Evolutionary conservation across 75 land plant species (phyloP).

Genomic region (Isoetes taiwanensis): DNA sequence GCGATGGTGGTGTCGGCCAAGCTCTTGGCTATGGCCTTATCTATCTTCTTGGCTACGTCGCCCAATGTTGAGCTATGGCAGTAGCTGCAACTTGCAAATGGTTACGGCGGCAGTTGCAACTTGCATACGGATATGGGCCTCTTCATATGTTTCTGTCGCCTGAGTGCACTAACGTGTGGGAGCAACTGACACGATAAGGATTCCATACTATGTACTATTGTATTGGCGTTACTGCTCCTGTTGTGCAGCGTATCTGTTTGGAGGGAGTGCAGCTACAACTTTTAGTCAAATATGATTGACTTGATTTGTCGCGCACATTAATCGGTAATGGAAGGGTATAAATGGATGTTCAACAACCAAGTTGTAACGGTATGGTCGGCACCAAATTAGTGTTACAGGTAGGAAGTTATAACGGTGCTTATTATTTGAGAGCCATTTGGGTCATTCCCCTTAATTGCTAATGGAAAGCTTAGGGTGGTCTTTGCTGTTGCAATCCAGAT

Average conservation of each 20-base stretch:
- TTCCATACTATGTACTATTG: too few relatives aligned
- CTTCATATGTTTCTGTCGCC: too few relatives aligned
- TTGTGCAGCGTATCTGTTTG: conserved; percentile 95
- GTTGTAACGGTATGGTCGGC: conserved; percentile 99
- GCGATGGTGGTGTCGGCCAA: too few relatives aligned
- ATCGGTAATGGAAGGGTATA: conserved; percentile 97
- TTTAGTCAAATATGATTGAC: conserved; percentile 91
- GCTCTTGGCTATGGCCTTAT: too few relatives aligned
- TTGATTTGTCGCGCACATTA: conserved; percentile 97
- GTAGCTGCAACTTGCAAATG: too few relatives aligned
- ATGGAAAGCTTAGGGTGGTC: too few relatives aligned
- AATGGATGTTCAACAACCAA: conserved; percentile 97
- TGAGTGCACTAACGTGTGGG: too few relatives aligned
- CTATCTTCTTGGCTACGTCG: too few relatives aligned
- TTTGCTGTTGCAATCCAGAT: conserved; percentile 47
- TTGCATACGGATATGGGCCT: too few relatives aligned
- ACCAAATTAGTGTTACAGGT: conserved; percentile 99
- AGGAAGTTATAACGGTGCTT: not conserved
- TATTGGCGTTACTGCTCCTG: conserved; percentile 98
- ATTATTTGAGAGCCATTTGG: not conserved
- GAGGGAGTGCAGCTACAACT: conserved; percentile 66
- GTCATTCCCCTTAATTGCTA: not conserved
- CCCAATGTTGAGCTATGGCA: too few relatives aligned
- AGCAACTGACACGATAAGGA: too few relatives aligned
- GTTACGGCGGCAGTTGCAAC: too few relatives aligned